These are phyloP conservation scores for Ustilago bromivora DNA, from an alignment of 1,284 basidiomycete species.

Conservation along the genomic window DNA sequence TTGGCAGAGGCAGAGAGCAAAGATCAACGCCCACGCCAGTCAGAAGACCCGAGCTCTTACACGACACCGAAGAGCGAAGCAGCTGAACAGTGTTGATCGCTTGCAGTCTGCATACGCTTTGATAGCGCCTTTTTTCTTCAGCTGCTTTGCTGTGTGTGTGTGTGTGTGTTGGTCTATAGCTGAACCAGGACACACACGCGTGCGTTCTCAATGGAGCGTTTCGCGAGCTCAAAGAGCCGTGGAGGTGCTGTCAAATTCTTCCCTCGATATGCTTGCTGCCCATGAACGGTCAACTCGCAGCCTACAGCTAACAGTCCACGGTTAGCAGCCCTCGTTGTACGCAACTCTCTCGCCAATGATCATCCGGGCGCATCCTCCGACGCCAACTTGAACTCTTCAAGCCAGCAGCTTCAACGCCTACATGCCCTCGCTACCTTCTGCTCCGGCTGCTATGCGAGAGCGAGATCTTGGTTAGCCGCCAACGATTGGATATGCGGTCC, in stretches of 20 bases:
- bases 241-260: neutral
- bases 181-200: neutral
- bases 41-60: conserved; percentile 3
- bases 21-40: conserved; percentile 5
- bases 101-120: conserved; percentile 11
- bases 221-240: neutral
- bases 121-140: neutral
- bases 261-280: neutral
- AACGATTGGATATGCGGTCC: neutral
- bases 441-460: neutral
- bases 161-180: neutral
- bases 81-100: conserved; percentile 9
- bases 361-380: neutral
- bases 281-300: neutral
- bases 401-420: neutral
- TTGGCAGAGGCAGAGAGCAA: neutral
- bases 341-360: neutral
- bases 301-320: too few relatives aligned
- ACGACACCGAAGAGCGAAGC: neutral
- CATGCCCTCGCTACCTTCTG: neutral
- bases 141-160: neutral
- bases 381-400: neutral
- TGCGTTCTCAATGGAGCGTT: neutral
- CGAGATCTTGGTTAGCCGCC: neutral
- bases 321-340: neutral